Evolutionary conservation across 2,329 filamentous ascomycete genomes (phyloP), one percentile per base, ranked within the genome.

Genomic region (Ceratocystis cacaofunesta): DNA sequence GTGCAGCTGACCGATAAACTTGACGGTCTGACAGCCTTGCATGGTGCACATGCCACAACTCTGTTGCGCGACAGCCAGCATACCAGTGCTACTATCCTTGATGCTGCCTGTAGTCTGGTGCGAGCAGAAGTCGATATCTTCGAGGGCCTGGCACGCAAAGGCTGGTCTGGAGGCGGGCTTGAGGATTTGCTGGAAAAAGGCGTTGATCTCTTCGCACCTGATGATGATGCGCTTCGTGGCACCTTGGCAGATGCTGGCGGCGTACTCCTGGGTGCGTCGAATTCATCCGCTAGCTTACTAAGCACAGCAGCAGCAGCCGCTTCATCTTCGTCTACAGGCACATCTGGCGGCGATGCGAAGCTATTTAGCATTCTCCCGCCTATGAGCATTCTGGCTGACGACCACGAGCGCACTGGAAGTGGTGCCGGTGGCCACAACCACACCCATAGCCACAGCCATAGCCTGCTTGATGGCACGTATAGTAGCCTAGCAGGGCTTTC

Each of bases 91-190:
- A 78, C 78, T 69, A 85, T 87, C 69, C 79, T 86, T 19, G 85
- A 87, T 66, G 83, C 84, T 19, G 82, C 82, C 70, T 86, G 84
- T 70, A 84, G 82, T 68, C 78, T 88, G 10, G 85, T 87, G 12
- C 77, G 85, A 19, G 85, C 85, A 65, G 85, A 88, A 74, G 82
- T 88, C 22, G 85, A 88, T 73, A 87, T 88, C 32, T 87, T 86
- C 66, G 85, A 88, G 75, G 78, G 81, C 28, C 74, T 88, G 28
- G 85, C 85, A 22, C 76, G 84, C 67, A 88, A 88, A 70, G 85
- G 85, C 6, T 87, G 85, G 85, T 81, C 76, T 22, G 85, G 85
- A 46, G 85, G 85, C 36, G 85, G 85, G 0, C 75, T 88, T 32
- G 85, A 87, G 67, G 85, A 87, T 43, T 74, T 88, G 3, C 75